These are phyloP conservation scores for Skeletonema grethae DNA, from an alignment of 108 stramenopile species.

Conservation along the genomic window DNA sequence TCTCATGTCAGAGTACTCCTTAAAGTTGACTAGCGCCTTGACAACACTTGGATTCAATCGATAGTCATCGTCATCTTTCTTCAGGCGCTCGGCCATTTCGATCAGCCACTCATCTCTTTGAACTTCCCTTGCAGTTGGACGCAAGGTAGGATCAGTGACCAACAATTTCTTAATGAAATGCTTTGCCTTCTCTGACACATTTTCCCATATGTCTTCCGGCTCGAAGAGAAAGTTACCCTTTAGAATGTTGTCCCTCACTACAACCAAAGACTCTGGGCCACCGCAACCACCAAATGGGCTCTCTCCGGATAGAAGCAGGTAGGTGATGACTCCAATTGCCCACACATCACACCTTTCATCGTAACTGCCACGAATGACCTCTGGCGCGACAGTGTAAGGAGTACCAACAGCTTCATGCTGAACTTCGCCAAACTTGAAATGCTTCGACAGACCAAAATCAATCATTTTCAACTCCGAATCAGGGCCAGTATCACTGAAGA, in stretches of 20 bases:
- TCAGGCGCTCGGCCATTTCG: conserved; percentile 34
- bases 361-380: conserved; percentile 84
- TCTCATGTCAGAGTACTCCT: conserved; percentile 79
- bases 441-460: conserved; percentile 91
- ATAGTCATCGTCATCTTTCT: conserved; percentile 36
- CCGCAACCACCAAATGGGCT: conserved; percentile 89
- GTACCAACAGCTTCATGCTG: conserved; percentile 85
- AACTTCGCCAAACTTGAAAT: conserved; percentile 72
- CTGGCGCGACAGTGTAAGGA: conserved; percentile 88
- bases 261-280: conserved; percentile 59
- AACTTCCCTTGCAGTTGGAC: conserved; percentile 73
- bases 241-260: conserved; percentile 65
- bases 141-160: conserved; percentile 57
- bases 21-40: conserved; percentile 71
- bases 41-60: conserved; percentile 65
- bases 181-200: conserved; percentile 71
- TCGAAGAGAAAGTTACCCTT: conserved; percentile 59
- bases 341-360: conserved; percentile 82
- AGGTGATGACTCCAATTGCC: conserved; percentile 85
- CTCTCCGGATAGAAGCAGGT: conserved; percentile 81
- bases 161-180: conserved; percentile 69
- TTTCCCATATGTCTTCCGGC: conserved; percentile 74
- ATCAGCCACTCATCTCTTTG: conserved; percentile 74
- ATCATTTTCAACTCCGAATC: conserved; percentile 80
- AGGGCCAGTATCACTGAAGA: conserved; percentile 29